Conservation (phyloP, 345 rosid genomes). For the Eucalyptus pauciflora region DNA sequence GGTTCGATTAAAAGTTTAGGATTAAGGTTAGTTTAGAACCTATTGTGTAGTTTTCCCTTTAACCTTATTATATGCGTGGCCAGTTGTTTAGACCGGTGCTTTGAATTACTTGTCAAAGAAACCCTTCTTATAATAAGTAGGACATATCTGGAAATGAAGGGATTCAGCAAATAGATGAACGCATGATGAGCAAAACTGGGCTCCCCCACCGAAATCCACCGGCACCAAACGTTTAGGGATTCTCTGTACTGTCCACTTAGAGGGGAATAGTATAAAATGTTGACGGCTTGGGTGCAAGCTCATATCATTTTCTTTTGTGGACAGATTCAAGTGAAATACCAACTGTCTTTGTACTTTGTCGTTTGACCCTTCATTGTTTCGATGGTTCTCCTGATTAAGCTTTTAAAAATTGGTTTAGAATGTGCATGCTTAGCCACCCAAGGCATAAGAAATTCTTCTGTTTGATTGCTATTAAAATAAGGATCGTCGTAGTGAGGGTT, state of each 20-base stretch:
- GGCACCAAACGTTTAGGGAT: background rate
- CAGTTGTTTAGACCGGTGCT: background rate
- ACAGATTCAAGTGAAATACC: background rate
- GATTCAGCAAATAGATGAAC: background rate
- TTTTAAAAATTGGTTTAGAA: background rate
- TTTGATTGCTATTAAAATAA: background rate
- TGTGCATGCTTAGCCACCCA: background rate
- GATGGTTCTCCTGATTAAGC: background rate
- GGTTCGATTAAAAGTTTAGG: background rate
- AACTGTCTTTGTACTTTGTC: background rate
- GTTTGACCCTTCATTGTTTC: background rate
- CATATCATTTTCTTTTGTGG: background rate
- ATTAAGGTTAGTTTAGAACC: background rate
- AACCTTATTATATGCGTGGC: background rate
- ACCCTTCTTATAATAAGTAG: background rate
- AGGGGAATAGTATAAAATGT: background rate
- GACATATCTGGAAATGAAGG: background rate
- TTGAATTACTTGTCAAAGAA: background rate
- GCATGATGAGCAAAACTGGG: background rate
- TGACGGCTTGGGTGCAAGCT: background rate
- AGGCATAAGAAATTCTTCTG: background rate
- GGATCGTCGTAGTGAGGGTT: background rate
- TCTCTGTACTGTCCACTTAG: background rate
- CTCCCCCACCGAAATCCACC: background rate
- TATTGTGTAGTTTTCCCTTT: background rate